These are phyloP conservation scores for Fusarium equiseti DNA, from an alignment of 2,329 filamentous ascomycete species.

Conservation along the genomic window DNA sequence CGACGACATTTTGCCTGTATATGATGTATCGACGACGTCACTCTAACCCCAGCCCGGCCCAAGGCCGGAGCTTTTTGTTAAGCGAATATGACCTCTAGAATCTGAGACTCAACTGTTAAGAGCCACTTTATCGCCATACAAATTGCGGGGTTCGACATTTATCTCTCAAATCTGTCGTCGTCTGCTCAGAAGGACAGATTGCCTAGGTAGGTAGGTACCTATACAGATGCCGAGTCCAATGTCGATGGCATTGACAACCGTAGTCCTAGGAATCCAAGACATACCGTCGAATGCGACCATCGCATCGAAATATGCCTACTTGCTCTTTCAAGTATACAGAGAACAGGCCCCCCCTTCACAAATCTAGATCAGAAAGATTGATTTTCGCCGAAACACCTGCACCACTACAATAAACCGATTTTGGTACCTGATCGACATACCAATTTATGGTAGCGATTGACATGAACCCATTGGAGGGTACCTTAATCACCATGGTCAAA, in stretches of 20 bases:
- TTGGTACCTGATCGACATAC: slow-evolving; percentile 1
- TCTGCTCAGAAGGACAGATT: background rate
- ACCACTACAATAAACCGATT: background rate
- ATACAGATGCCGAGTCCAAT: background rate
- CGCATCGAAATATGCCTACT: too few relatives aligned
- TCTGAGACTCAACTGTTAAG: background rate
- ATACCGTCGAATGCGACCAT: background rate
- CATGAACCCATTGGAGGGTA: background rate
- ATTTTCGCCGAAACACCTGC: background rate
- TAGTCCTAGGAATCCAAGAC: background rate
- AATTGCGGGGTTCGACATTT: background rate
- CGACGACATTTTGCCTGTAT: slow-evolving; percentile 6
- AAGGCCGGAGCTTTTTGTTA: slow-evolving; percentile 1
- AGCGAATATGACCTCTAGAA: slow-evolving; percentile 3
- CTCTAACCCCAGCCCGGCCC: background rate
- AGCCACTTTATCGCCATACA: background rate
- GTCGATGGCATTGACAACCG: background rate
- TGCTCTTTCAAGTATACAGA: background rate
- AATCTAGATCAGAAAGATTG: background rate
- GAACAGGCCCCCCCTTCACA: background rate
- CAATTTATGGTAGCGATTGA: background rate
- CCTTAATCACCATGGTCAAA: background rate
- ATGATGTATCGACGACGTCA: slow-evolving; percentile 36
- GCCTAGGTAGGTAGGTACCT: background rate
- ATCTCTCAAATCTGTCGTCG: background rate